phyloP scores from a whole-genome alignment of 768 basidiomycete genomes.

The Astraeus odoratus region DNA sequence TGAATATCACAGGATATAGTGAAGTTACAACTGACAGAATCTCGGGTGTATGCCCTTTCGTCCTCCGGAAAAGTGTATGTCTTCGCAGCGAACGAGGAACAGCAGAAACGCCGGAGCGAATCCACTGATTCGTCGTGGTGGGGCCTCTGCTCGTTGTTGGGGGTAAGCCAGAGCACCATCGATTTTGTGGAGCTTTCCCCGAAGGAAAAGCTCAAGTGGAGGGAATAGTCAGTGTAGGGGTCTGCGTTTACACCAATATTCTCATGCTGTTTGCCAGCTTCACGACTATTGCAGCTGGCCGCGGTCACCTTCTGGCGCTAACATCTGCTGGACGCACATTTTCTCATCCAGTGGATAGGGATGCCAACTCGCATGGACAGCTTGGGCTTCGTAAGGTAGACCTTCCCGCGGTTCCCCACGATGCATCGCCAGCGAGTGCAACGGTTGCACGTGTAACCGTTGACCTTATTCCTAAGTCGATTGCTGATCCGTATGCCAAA shows the following conservation, averaged over 20 bases:
- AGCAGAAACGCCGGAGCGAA: slow-evolving; percentile 38
- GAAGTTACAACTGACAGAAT: slow-evolving; percentile 51
- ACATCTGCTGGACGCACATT: slow-evolving; percentile 72
- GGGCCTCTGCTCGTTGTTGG: slow-evolving; percentile 54
- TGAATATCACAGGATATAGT: slow-evolving; percentile 55
- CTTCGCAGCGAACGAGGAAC: slow-evolving; percentile 43
- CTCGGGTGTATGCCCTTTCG: slow-evolving; percentile 72
- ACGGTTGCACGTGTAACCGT: slow-evolving; percentile 33
- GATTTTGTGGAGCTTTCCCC: slow-evolving; percentile 61
- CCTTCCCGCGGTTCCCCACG: slow-evolving; percentile 31
- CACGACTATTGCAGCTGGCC: slow-evolving; percentile 64
- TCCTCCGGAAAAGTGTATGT: slow-evolving; percentile 70
- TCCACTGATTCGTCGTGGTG: slow-evolving; percentile 49
- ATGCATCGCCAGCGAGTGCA: slow-evolving; percentile 8
- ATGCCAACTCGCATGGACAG: slow-evolving; percentile 78
- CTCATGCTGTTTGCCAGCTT: slow-evolving; percentile 41
- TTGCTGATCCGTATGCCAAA: slow-evolving; percentile 44
- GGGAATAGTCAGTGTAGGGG: slow-evolving; percentile 57
- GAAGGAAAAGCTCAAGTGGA: slow-evolving; percentile 45
- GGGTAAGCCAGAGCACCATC: slow-evolving; percentile 37
- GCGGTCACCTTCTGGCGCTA: slow-evolving; percentile 63
- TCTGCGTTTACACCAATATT: neutral
- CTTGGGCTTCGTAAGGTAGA: slow-evolving; percentile 69
- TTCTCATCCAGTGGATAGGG: slow-evolving; percentile 64
- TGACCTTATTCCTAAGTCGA: slow-evolving; percentile 52